Base-by-base conservation (phyloP, 2,329 filamentous ascomycete genomes). In the Xylaria sp. region DNA sequence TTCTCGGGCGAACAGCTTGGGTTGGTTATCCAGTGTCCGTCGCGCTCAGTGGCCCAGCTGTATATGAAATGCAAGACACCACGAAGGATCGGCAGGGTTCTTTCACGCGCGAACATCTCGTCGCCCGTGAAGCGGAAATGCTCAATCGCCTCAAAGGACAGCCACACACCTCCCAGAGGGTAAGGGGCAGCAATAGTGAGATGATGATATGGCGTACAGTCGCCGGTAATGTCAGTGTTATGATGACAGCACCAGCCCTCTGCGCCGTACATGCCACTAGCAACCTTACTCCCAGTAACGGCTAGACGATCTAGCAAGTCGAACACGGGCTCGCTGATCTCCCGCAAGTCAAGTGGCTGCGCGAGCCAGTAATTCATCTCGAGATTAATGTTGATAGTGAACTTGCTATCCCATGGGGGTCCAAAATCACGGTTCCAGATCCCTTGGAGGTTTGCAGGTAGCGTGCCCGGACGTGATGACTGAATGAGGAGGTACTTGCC, bases 51-150 rank as follows among this genome's bases (percentile, higher is more conserved):
- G 9, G 49, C 26, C 49, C 49, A 53, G 28, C 49, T 53, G 15
- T 53, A 53, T 31, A 53, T 53, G 15, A 53, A 53, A 33, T 53
- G 26, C 26, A 53, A 33, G 7, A 53, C 49, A n/a, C 49, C 49
- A 2, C 49, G 49, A 33, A 53, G 26, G 26, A 33, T 53, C 0
- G 49, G 49, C 26, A 31, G 15, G 15, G 17, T 6, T 53, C 49
- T 28, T 31, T 53, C 49, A 33, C 26, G 26, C 4, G 49, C 15
- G 26, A 53, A 53, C 3, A 26, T 53, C 49, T 53, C 9, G 15
- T 53, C 49, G 26, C 49, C 49, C 26, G 49, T 53, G 49, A 53
- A 53, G 15, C 49, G 49, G 15, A 53, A 53, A 53, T 53, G 49
- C 49, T 53, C 49, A 23, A 53, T 53, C 15, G 26, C 49, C 26